A percentile compares a stretch with the other conserved stretches of the same genome.
Conservation (phyloP, 1,284 basidiomycete genomes). For the Phaffia rhodozyma region DNA sequence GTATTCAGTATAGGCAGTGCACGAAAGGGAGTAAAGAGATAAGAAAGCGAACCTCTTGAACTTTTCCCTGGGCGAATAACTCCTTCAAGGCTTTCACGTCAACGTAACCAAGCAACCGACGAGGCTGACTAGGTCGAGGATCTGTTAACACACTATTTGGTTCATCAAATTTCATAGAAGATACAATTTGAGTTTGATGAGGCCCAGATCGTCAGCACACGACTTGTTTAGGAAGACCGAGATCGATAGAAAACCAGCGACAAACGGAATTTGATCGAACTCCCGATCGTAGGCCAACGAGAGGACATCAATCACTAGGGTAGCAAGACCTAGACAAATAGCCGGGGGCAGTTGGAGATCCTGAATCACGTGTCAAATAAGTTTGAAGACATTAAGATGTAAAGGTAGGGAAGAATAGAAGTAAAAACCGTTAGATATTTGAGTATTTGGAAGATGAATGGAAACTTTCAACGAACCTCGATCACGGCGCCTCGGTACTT, state of each 20-base stretch:
- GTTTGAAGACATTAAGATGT: neutral
- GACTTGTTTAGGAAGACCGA: no score
- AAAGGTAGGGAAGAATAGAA: neutral
- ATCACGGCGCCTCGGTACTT: slow-evolving; percentile 12
- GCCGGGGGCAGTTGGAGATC: slow-evolving; percentile 10
- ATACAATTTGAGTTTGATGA: no score
- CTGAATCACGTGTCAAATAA: neutral
- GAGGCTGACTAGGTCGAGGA: neutral
- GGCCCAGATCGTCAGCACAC: no score
- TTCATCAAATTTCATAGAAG: no score
- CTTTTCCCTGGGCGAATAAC: slow-evolving; percentile 3
- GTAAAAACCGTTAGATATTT: neutral
- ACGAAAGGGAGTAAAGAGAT: neutral
- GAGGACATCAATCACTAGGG: slow-evolving; percentile 1
- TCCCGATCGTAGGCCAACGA: slow-evolving; percentile 5
- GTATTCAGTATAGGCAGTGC: neutral
- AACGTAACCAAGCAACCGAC: slow-evolving; percentile 7
- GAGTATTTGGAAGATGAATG: neutral
- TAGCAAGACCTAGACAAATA: neutral
- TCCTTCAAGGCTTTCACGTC: slow-evolving; percentile 4
- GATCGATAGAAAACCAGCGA: neutral
- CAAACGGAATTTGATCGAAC: slow-evolving; percentile 4
- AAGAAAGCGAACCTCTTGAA: slow-evolving; percentile 1
- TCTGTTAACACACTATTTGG: neutral
- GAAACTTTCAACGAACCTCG: neutral